Evolutionary conservation across 306 rosid genomes (phyloP).

Genomic region (Cercis canadensis): DNA sequence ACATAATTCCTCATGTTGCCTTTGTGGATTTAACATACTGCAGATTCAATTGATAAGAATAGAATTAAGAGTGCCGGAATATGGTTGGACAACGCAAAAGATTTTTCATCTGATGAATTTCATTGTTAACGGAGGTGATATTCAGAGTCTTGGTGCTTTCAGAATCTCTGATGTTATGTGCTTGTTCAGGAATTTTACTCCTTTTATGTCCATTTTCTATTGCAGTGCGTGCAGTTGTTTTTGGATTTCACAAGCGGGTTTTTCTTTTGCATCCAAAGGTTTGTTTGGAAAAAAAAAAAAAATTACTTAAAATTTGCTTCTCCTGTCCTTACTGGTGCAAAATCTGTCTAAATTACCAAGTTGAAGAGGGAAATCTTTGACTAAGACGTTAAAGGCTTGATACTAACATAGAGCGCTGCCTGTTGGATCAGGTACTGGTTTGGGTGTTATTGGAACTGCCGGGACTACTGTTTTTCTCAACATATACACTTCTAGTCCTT

Average conservation of each 20-base stretch:
- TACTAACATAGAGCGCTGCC: conserved; percentile 40
- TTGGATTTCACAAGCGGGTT: conserved; percentile 80
- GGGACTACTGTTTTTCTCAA: conserved; percentile 88
- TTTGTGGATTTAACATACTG: conserved; percentile 10
- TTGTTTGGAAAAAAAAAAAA: conserved; percentile 9
- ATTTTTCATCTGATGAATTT: conserved; percentile 97
- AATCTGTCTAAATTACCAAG: not conserved
- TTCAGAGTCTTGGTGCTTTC: conserved; percentile 4
- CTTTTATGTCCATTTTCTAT: conserved; percentile 19
- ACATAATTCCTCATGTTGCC: not conserved
- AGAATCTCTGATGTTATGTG: not conserved
- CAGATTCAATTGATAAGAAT: conserved; percentile 93
- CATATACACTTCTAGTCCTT: conserved; percentile 90
- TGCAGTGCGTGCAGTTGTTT: conserved; percentile 90
- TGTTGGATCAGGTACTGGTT: conserved; percentile 68
- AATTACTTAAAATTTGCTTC: not conserved
- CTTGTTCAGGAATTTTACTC: not conserved
- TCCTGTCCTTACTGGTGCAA: not conserved
- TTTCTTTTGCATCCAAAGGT: conserved; percentile 84
- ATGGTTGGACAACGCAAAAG: conserved; percentile 98
- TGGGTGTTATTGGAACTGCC: conserved; percentile 80
- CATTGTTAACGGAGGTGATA: conserved; percentile 84
- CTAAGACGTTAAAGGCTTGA: not conserved
- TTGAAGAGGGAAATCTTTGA: not conserved
- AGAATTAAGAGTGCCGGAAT: conserved; percentile 92